A percentile compares a stretch with the other conserved stretches of the same genome.
Evolutionary conservation across 1,139 yeast genomes (phyloP).

Genomic region (Yamadazyma triangularis): DNA sequence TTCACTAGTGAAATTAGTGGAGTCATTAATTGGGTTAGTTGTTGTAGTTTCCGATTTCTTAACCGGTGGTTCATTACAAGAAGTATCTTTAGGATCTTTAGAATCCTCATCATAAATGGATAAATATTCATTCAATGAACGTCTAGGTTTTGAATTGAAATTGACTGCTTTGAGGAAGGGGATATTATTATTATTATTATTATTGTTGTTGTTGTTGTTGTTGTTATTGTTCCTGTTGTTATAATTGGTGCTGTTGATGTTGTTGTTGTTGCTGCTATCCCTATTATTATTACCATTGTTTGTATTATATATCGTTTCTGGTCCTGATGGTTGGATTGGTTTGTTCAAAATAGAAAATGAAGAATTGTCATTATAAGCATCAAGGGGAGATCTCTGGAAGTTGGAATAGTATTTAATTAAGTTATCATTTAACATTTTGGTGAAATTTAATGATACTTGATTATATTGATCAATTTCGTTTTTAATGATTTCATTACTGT

Average conservation of each 20-base stretch:
- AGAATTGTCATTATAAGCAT: slow-evolving; percentile 24
- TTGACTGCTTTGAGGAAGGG: slow-evolving; percentile 43
- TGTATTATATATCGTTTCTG: slow-evolving; percentile 2
- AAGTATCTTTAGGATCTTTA: slow-evolving; percentile 6
- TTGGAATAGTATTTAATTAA: slow-evolving; percentile 33
- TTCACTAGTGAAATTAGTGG: neutral
- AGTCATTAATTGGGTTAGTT: no score
- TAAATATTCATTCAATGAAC: slow-evolving; percentile 37
- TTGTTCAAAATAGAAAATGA: slow-evolving; percentile 33
- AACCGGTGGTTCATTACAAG: no score
- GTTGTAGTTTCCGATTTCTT: no score
- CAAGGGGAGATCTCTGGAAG: slow-evolving; percentile 24
- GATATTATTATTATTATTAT: no score
- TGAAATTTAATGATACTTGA: slow-evolving; percentile 28
- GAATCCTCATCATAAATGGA: slow-evolving; percentile 26
- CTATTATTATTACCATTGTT: slow-evolving; percentile 10
- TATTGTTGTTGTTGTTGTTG: no score
- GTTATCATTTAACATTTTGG: slow-evolving; percentile 38
- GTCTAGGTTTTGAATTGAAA: slow-evolving; percentile 29
- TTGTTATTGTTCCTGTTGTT: no score
- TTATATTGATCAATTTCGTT: slow-evolving; percentile 7
- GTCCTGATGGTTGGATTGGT: no score
- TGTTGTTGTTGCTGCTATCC: no score
- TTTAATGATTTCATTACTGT: slow-evolving; percentile 10
- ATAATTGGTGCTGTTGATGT: no score